Base-by-base conservation (phyloP, 345 rosid genomes). In the Noccaea bulbosa region DNA sequence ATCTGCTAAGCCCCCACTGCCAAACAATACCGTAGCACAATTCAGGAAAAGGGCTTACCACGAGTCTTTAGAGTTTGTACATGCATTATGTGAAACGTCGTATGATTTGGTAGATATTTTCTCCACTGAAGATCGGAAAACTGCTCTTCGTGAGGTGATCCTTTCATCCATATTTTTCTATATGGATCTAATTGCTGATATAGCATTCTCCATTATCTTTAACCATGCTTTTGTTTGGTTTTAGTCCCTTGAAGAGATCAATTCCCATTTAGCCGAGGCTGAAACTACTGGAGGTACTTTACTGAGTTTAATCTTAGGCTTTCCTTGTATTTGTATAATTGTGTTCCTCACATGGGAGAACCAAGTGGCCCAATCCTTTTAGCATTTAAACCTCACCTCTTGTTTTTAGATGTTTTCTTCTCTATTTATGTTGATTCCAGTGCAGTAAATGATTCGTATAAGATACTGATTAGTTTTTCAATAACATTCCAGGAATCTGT, bases 101-200 rank as follows among this genome's bases (percentile, higher is more conserved):
- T 95, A 89, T 81, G 93, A 91, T 50, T 82, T 95, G 75, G 98
- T 95, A 38, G 99, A 95, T 83, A 82, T 95, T 60, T 95, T 95
- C 84, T 97, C 98, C 35, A 86, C 85, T 53, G 99, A 94, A 86
- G 99, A 94, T 82, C 89, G 98, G 61, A 91, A 94, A 80, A 79
- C 81, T 82, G 95, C 97, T 73, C 89, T 94, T 45, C 80, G 87
- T 72, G 99, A 94, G 98, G 98, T 93, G 71, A 69, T 75, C 45
- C 27, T 24, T 24, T 16, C 14, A 79, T 52, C 43, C 72, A 40
- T 67, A 16, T 33, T 38, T 34, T 53, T 51, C 22, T 53, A 20
- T 45, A 65, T 49, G 45, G 24, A 46, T 79, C 34, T 49, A 30
- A 48, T 59, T 39, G 20, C 55, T 64, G 22, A 37, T 41, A 55